A percentile compares a stretch with the other conserved stretches of the same genome.
Conservation (phyloP, 73 alveolate species). For the Tetrahymena elliotti region DNA sequence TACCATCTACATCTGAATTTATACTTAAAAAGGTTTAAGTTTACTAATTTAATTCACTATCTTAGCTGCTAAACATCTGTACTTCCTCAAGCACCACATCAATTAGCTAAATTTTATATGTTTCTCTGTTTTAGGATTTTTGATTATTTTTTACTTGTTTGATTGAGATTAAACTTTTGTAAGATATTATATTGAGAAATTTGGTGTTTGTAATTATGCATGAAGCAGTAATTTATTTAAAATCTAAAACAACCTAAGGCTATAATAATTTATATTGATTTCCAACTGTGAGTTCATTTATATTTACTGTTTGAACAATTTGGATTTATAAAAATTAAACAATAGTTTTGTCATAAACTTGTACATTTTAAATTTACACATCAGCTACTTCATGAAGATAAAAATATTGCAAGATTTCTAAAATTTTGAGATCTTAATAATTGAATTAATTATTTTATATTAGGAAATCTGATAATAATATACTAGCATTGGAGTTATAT, state of each 20-base stretch:
- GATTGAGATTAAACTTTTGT: neutral
- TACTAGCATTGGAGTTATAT: neutral
- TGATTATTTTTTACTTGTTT: no score
- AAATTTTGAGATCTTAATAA: no score
- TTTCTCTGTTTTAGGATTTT: neutral
- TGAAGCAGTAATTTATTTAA: neutral
- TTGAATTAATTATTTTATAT: no score
- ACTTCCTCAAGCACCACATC: neutral
- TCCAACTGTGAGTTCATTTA: neutral
- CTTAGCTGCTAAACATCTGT: neutral
- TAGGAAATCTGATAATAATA: neutral
- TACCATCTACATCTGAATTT: neutral
- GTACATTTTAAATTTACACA: neutral
- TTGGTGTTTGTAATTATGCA: neutral
- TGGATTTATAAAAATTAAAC: neutral
- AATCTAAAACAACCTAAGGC: neutral
- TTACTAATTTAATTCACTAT: no score
- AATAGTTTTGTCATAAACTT: neutral
- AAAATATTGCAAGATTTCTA: no score
- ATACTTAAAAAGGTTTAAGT: neutral
- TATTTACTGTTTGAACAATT: neutral
- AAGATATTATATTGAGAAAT: neutral
- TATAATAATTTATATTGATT: no score
- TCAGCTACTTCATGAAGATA: no score
- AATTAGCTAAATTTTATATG: no score